Conservation (phyloP, 805 yeast genomes). For the Alloascoidea hylecoeti region DNA sequence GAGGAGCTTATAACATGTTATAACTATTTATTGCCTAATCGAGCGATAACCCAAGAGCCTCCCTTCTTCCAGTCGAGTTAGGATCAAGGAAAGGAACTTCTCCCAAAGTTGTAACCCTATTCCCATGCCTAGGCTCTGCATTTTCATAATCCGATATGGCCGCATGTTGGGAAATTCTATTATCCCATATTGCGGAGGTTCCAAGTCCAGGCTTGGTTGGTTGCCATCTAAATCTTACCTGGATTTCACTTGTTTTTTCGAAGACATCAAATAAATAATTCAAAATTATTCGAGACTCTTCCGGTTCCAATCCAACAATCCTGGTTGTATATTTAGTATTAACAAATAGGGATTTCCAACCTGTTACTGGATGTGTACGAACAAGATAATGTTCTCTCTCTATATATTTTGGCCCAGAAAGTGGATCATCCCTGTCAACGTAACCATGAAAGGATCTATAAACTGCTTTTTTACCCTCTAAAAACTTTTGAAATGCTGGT, state of each 20-base stretch:
- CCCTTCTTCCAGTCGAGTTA: constrained; percentile 13
- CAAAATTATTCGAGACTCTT: constrained; percentile 33
- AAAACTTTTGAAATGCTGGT: constrained; percentile 28
- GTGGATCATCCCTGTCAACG: constrained; percentile 26
- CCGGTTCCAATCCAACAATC: constrained; percentile 36
- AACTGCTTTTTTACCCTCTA: constrained; percentile 30
- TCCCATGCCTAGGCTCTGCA: constrained; percentile 27
- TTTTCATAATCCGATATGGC: constrained; percentile 37
- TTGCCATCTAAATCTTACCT: constrained; percentile 39
- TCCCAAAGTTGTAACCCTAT: constrained; percentile 30
- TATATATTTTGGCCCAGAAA: constrained; percentile 30
- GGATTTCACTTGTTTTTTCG: constrained; percentile 29
- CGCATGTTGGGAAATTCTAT: constrained; percentile 37
- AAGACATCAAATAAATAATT: constrained; percentile 29
- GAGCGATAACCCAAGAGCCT: constrained; percentile 7
- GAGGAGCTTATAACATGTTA: no score
- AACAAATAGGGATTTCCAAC: constrained; percentile 43
- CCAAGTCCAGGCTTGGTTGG: constrained; percentile 26
- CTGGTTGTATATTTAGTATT: constrained; percentile 35
- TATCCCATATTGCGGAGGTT: constrained; percentile 47
- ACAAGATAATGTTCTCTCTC: constrained; percentile 47
- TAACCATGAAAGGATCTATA: no score
- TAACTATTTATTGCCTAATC: no score
- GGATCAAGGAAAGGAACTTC: constrained; percentile 38
- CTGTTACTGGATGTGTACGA: constrained; percentile 54